A percentile compares a stretch with the other conserved stretches of the same genome.
Evolutionary conservation across 208 protist genomes (phyloP).

Genomic region (Acanthamoeba castellanii): DNA sequence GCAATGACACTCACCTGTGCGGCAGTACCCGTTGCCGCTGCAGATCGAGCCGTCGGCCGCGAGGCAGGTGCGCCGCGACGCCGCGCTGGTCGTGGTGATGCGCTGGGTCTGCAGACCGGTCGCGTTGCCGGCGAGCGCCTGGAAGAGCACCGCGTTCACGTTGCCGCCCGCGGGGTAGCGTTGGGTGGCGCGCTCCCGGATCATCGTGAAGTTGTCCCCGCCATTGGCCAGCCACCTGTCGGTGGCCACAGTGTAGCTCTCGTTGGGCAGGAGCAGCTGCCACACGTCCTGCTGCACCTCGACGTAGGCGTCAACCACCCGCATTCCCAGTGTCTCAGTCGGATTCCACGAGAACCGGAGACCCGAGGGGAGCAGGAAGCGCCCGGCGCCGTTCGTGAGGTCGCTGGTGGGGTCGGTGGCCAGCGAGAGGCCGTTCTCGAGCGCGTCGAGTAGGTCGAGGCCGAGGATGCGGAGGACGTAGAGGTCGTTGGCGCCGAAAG

Average conservation of each 20-base stretch:
- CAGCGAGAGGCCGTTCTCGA: constrained; percentile 41
- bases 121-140: neutral
- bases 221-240: neutral
- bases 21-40: neutral
- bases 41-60: constrained; percentile 36
- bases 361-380: constrained; percentile 35
- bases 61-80: constrained; percentile 16
- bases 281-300: constrained; percentile 7
- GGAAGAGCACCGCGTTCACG: neutral
- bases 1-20: neutral
- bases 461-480: neutral
- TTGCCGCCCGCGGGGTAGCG: neutral
- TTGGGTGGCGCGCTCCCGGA: neutral
- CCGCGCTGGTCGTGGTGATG: neutral
- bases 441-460: neutral
- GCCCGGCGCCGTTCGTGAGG: neutral
- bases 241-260: neutral
- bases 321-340: neutral
- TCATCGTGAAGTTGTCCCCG: constrained; percentile 53
- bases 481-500: neutral
- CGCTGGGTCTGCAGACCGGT: neutral
- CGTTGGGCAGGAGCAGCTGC: constrained; percentile 1
- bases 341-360: constrained; percentile 54
- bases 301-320: constrained; percentile 45
- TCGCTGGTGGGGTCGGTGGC: constrained; percentile 18